A percentile compares a stretch with the other conserved stretches of the same genome.
Evolutionary conservation across 2,329 filamentous ascomycete genomes (phyloP).

Genomic region (Nemania sp.): DNA sequence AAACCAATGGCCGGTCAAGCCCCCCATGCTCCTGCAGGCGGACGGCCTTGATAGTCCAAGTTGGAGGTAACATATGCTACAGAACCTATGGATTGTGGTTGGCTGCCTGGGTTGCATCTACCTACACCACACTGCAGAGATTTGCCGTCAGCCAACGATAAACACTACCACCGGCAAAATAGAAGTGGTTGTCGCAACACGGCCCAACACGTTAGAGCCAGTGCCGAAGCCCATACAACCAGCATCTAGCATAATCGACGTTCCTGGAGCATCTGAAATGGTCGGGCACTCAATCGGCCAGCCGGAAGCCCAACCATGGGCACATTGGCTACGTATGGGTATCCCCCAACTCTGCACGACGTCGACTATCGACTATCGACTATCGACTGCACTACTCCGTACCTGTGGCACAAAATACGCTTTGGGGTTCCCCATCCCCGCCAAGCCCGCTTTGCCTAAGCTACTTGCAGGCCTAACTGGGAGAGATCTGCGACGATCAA

Average conservation of each 20-base stretch:
- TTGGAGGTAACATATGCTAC: background rate
- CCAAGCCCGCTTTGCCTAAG: slow-evolving; percentile 12
- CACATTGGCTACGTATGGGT: background rate
- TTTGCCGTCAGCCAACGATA: slow-evolving; percentile 5
- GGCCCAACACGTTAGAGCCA: slow-evolving; percentile 9
- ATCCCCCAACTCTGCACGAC: slow-evolving; percentile 1
- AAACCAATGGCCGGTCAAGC: slow-evolving; percentile 12
- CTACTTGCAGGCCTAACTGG: slow-evolving; percentile 14
- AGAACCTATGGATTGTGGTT: too few relatives aligned
- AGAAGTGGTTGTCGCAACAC: slow-evolving; percentile 6
- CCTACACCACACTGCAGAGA: background rate
- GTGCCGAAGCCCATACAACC: slow-evolving; percentile 9
- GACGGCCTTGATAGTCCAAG: slow-evolving; percentile 14
- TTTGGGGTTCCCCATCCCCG: slow-evolving; percentile 4
- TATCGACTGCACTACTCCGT: too few relatives aligned
- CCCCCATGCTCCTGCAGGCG: slow-evolving; percentile 20
- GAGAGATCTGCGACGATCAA: slow-evolving; percentile 25
- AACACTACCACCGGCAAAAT: background rate
- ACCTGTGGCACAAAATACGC: slow-evolving; percentile 12
- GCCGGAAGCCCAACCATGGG: too few relatives aligned
- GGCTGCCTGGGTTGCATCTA: slow-evolving; percentile 14
- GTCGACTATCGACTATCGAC: slow-evolving; percentile 11
- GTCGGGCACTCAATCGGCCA: background rate
- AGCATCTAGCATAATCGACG: slow-evolving; percentile 9
- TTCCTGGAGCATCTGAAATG: background rate